Evolutionary conservation across 352 stramenopile species (phyloP).

Genomic region (Globisporangium nagaii): DNA sequence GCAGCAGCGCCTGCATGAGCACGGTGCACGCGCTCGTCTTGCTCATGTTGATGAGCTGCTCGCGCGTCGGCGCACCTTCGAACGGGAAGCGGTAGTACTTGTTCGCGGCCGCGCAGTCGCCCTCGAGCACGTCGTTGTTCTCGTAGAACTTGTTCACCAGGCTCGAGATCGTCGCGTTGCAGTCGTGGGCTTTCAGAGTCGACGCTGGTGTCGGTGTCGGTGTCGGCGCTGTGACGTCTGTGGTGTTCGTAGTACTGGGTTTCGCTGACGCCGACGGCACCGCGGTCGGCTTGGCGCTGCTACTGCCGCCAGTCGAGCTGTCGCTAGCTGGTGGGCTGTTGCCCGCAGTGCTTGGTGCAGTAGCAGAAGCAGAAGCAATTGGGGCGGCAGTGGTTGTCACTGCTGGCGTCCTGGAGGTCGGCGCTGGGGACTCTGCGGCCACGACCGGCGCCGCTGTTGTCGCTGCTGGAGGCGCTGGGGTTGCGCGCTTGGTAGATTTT

Average conservation of each 20-base stretch:
- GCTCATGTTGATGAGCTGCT: slow-evolving; percentile 14
- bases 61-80: slow-evolving; percentile 10
- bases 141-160: slow-evolving; percentile 13
- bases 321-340: neutral
- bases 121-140: slow-evolving; percentile 16
- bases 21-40: slow-evolving; percentile 12
- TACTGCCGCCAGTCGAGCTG: neutral
- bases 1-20: slow-evolving; percentile 9
- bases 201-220: neutral
- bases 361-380: neutral
- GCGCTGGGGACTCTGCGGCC: neutral
- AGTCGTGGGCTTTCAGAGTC: neutral
- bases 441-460: neutral
- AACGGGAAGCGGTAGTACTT: slow-evolving; percentile 20
- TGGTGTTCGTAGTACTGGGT: no score
- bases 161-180: slow-evolving; percentile 2
- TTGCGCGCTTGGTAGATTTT: neutral
- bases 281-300: neutral
- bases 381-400: neutral
- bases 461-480: neutral
- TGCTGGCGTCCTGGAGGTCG: neutral
- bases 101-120: slow-evolving; percentile 11
- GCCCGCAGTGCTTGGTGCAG: neutral
- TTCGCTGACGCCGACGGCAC: no score
- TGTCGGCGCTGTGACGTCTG: neutral